Conservation (phyloP, 805 yeast species). For the Wickerhamomyces chambardii region DNA sequence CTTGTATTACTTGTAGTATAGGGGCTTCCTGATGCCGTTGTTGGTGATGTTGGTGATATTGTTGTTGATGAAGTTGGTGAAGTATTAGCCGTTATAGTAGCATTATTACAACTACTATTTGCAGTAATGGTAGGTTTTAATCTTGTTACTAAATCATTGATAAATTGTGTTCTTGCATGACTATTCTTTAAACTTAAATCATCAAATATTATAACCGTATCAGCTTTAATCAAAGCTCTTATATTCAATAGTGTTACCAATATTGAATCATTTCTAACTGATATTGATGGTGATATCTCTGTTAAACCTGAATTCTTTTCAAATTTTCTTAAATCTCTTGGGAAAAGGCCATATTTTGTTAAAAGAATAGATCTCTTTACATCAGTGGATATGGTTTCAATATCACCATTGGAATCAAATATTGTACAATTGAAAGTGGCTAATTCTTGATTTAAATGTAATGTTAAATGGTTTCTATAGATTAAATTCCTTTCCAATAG, state of each 20-base stretch:
- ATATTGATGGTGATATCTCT: constrained; percentile 66
- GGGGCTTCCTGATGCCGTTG: constrained; percentile 3
- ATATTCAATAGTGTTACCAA: constrained; percentile 70
- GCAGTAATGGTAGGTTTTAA: constrained; percentile 24
- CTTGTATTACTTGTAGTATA: constrained; percentile 17
- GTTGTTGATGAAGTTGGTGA: background rate
- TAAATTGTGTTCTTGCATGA: constrained; percentile 61
- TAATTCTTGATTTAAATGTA: constrained; percentile 21
- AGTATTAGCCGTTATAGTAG: background rate
- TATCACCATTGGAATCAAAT: constrained; percentile 61
- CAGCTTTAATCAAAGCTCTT: constrained; percentile 66
- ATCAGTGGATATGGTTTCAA: constrained; percentile 60
- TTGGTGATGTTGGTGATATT: background rate
- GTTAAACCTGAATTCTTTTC: constrained; percentile 50
- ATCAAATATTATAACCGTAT: constrained; percentile 70
- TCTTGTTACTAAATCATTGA: constrained; percentile 71
- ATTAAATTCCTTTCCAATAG: constrained; percentile 27
- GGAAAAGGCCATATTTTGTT: constrained; percentile 67
- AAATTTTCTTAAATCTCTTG: constrained; percentile 85
- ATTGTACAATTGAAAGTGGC: constrained; percentile 68
- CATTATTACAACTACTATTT: too few relatives aligned
- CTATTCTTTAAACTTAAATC: constrained; percentile 54
- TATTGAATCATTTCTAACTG: constrained; percentile 64
- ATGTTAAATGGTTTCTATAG: constrained; percentile 21
- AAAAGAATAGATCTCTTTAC: constrained; percentile 69